phyloP scores from a whole-genome alignment of 345 rosid genomes.

The Atalantia buxifolia region DNA sequence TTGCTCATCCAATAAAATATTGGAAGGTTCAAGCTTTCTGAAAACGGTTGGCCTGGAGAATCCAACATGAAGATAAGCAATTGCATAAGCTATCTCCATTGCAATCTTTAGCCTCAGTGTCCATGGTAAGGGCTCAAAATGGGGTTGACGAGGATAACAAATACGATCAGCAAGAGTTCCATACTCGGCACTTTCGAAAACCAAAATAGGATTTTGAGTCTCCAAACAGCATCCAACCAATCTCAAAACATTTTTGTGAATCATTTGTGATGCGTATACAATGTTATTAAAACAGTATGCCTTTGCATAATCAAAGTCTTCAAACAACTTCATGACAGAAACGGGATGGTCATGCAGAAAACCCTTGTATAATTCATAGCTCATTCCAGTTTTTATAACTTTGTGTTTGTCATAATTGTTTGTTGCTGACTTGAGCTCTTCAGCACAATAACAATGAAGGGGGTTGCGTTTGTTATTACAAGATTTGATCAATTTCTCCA shows the following conservation, averaged over 20 bases:
- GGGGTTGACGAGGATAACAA: too few relatives aligned
- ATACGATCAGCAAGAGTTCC: too few relatives aligned
- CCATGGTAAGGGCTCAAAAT: too few relatives aligned
- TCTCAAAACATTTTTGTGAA: not conserved
- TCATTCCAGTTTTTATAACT: not conserved
- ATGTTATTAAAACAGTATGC: not conserved
- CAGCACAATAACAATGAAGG: not conserved
- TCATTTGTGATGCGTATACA: not conserved
- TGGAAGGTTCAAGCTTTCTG: too few relatives aligned
- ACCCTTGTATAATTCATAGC: conserved; percentile 8
- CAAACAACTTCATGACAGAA: not conserved
- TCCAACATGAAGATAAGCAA: too few relatives aligned
- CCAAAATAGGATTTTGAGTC: too few relatives aligned
- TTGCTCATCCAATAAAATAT: too few relatives aligned
- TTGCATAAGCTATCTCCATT: too few relatives aligned
- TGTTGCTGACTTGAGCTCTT: conserved; percentile 6
- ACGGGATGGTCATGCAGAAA: not conserved
- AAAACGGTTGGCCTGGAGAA: too few relatives aligned
- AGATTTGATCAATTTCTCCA: not conserved
- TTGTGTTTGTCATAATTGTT: not conserved
- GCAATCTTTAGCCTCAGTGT: too few relatives aligned
- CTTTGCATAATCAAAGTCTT: not conserved
- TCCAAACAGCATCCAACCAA: too few relatives aligned
- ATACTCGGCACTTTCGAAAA: too few relatives aligned
- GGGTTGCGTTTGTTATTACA: not conserved